phyloP scores from a whole-genome alignment of 2,329 filamentous ascomycete species.

The Rosellinia necatrix region DNA sequence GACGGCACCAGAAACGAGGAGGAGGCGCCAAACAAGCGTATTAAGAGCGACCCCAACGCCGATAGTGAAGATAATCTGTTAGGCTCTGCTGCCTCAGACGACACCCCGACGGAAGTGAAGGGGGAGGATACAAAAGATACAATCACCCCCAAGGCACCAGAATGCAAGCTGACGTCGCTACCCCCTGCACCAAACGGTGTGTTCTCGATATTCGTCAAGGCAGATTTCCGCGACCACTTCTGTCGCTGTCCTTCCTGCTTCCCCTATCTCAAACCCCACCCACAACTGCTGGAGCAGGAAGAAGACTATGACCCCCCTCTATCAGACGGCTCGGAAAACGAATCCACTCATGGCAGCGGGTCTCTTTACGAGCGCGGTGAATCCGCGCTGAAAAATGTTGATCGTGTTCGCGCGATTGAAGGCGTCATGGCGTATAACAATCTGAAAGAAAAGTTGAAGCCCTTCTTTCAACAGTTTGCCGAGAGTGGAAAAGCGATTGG shows the following conservation, averaged over 20 bases:
- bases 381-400: slow-evolving; percentile 86
- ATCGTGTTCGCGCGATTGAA: slow-evolving; percentile 91
- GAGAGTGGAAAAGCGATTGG: slow-evolving; percentile 87
- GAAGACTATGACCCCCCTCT: slow-evolving; percentile 91
- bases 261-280: slow-evolving; percentile 69
- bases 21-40: slow-evolving; percentile 54
- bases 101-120: slow-evolving; percentile 24
- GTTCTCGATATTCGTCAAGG: slow-evolving; percentile 83
- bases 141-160: slow-evolving; percentile 19
- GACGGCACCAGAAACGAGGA: slow-evolving; percentile 44
- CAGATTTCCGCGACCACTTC: slow-evolving; percentile 78
- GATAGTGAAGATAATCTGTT: slow-evolving; percentile 13
- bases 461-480: slow-evolving; percentile 91
- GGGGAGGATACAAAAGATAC: slow-evolving; percentile 31
- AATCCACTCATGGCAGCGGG: slow-evolving; percentile 71
- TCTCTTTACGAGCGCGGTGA: slow-evolving; percentile 91
- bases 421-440: slow-evolving; percentile 99
- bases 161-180: slow-evolving; percentile 66
- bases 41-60: slow-evolving; percentile 48
- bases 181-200: slow-evolving; percentile 57
- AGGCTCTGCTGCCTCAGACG: slow-evolving; percentile 4
- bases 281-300: slow-evolving; percentile 90
- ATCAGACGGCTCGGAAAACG: slow-evolving; percentile 64
- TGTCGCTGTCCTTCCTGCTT: slow-evolving; percentile 87
- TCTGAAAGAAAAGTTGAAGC: slow-evolving; percentile 92